These are phyloP conservation scores for Solanum boliviense DNA, from an alignment of 257 asterid species.

Conservation along the genomic window DNA sequence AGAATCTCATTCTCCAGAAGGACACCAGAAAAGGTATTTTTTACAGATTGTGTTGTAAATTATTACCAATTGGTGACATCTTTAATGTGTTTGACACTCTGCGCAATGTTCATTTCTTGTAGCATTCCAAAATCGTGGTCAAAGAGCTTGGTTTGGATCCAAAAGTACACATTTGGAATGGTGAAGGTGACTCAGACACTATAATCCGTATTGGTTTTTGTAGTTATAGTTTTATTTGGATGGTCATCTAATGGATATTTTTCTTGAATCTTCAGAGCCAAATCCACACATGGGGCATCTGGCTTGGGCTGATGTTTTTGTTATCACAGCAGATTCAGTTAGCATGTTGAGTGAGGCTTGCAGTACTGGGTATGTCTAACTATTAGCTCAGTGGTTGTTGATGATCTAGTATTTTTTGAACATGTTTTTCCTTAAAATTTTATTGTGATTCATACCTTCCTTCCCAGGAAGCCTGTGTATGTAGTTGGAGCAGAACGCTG, in stretches of 20 bases:
- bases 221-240: neutral
- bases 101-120: conserved; percentile 1
- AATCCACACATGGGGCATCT: conserved; percentile 95
- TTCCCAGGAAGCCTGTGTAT: conserved; percentile 87
- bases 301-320: conserved; percentile 94
- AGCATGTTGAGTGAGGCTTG: conserved; percentile 97
- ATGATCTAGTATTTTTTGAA: neutral
- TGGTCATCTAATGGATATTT: conserved; percentile 8
- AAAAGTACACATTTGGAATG: conserved; percentile 77
- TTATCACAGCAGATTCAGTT: conserved; percentile 91
- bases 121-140: conserved; percentile 51
- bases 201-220: neutral
- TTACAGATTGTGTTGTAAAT: neutral
- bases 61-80: neutral
- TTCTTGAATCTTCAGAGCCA: conserved; percentile 46
- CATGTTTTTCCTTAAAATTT: neutral
- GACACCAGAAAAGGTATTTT: conserved; percentile 74
- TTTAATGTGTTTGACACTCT: neutral
- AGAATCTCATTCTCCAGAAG: conserved; percentile 91
- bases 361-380: conserved; percentile 77
- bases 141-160: conserved; percentile 78
- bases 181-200: conserved; percentile 51
- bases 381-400: neutral
- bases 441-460: neutral
- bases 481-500: conserved; percentile 87